Conservation (phyloP, 306 rosid species). For the Acacia acuminata region DNA sequence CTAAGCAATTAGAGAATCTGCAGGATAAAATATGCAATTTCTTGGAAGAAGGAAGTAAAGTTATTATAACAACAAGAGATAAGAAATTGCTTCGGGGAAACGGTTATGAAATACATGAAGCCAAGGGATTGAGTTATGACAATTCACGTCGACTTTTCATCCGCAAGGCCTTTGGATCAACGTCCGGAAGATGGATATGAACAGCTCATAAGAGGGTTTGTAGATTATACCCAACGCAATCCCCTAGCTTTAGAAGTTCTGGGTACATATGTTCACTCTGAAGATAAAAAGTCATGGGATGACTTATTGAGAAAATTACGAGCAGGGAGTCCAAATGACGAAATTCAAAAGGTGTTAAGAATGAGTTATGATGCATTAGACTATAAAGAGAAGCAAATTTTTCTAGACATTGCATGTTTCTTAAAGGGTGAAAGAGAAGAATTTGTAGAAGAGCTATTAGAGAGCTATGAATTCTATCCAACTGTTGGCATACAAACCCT, state of each 20-base stretch:
- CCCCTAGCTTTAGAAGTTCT: slow-evolving; percentile 17
- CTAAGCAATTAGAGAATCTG: background rate
- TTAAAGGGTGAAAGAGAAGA: background rate
- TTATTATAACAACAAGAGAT: slow-evolving; percentile 32
- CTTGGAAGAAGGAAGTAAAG: background rate
- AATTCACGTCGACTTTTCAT: no score
- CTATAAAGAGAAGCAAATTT: background rate
- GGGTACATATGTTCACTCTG: background rate
- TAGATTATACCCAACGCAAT: background rate
- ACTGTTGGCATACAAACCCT: no score
- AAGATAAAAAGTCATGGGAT: background rate
- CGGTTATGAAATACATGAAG: background rate
- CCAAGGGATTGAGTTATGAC: background rate
- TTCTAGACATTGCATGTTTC: background rate
- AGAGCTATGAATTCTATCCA: no score
- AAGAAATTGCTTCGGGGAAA: background rate
- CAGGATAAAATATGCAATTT: background rate
- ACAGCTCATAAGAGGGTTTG: background rate
- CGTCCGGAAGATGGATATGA: background rate
- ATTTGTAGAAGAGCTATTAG: no score
- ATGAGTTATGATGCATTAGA: slow-evolving; percentile 8
- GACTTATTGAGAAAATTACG: background rate
- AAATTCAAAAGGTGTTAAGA: background rate
- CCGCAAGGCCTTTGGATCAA: slow-evolving; percentile 26
- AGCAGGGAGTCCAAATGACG: no score